A percentile compares a stretch with the other conserved stretches of the same genome.
Conservation (phyloP, 768 basidiomycete genomes). For the Pulveroboletus sp. region DNA sequence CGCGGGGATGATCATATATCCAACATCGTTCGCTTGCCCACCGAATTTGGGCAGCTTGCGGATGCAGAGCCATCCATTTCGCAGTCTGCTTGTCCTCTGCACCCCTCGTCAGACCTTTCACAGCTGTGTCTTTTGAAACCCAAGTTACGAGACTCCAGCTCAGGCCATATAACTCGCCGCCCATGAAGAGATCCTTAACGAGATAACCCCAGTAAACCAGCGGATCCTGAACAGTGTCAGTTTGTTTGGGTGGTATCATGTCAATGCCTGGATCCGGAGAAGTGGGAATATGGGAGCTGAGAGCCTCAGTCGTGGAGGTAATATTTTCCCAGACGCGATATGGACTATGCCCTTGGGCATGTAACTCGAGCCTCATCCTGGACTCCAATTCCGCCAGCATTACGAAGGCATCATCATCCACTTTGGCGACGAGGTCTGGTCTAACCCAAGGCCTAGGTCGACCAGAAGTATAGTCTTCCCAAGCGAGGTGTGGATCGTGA, state of each 20-base stretch:
- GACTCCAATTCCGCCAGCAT: slow-evolving; percentile 93
- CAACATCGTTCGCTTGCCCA: slow-evolving; percentile 94
- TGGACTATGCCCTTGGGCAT: slow-evolving; percentile 37
- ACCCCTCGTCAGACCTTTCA: slow-evolving; percentile 67
- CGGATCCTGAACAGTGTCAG: slow-evolving; percentile 46
- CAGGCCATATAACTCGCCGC: slow-evolving; percentile 87
- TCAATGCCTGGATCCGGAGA: background rate
- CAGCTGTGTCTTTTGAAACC: slow-evolving; percentile 69
- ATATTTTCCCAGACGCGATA: slow-evolving; percentile 17
- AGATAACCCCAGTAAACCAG: slow-evolving; percentile 87
- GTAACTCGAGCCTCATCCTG: slow-evolving; percentile 74
- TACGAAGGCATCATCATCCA: slow-evolving; percentile 93
- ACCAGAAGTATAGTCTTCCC: slow-evolving; percentile 43
- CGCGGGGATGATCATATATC: slow-evolving; percentile 97
- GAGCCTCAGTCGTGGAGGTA: slow-evolving; percentile 2
- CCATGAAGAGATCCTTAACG: slow-evolving; percentile 93
- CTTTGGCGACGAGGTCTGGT: slow-evolving; percentile 91
- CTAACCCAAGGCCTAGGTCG: slow-evolving; percentile 65
- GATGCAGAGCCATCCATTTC: slow-evolving; percentile 89
- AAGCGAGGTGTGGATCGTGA: slow-evolving; percentile 65
- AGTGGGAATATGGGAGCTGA: background rate
- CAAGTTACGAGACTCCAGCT: slow-evolving; percentile 87
- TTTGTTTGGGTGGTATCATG: slow-evolving; percentile 5
- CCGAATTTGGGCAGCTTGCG: slow-evolving; percentile 68
- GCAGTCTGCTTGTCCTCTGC: slow-evolving; percentile 93